Evolutionary conservation across 106 monocot species (phyloP).

Genomic region (Alisma plantagoaquatica): DNA sequence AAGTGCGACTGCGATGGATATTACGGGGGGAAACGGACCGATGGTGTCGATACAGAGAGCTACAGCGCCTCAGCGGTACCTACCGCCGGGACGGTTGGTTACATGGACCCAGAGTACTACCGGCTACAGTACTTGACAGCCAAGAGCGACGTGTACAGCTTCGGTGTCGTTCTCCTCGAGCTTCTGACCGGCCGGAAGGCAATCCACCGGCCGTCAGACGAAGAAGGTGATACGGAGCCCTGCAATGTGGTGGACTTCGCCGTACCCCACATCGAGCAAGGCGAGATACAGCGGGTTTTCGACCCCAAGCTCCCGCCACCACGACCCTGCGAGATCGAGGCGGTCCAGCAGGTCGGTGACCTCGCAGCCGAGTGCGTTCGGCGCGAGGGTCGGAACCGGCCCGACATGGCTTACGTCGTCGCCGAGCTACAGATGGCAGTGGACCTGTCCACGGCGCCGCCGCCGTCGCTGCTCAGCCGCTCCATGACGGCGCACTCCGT

Average conservation of each 20-base stretch:
- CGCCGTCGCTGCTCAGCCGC: constrained; percentile 1
- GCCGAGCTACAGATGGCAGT: constrained; percentile 41
- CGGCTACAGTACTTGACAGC: constrained; percentile 59
- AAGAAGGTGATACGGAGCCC: constrained; percentile 11
- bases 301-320: constrained; percentile 49
- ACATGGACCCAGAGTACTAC: constrained; percentile 95
- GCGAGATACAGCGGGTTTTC: constrained; percentile 35
- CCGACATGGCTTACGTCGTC: constrained; percentile 68
- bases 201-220: constrained; percentile 21
- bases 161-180: constrained; percentile 76
- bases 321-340: constrained; percentile 54
- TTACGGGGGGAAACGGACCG: no score
- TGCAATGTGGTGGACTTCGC: constrained; percentile 74
- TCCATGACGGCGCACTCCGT: constrained; percentile 16
- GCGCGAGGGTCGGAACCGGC: constrained; percentile 46
- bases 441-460: constrained; percentile 7
- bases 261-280: constrained; percentile 44
- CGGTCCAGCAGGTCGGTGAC: constrained; percentile 47
- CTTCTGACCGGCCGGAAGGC: constrained; percentile 58
- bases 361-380: constrained; percentile 68
- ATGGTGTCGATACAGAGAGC: no score
- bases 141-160: constrained; percentile 91
- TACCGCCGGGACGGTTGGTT: constrained; percentile 70
- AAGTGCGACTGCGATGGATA: no score
- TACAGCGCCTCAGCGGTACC: constrained; percentile 27